Base-by-base conservation (phyloP, 176 grass and related monocot genomes). In the Avena insularis region DNA sequence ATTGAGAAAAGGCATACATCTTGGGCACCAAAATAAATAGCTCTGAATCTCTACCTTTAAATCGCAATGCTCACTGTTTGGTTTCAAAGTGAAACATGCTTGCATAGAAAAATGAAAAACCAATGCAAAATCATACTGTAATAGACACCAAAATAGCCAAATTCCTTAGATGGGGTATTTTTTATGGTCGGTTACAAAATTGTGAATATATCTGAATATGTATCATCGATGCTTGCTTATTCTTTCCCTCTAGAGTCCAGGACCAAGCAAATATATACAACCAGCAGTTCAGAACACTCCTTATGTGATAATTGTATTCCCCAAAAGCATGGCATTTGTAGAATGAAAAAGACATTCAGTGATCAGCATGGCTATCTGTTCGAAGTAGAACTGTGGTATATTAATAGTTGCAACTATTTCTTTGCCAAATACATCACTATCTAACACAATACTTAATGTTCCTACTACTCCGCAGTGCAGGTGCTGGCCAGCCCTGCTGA, bases 401-500 rank as follows among this genome's bases (percentile, higher is more conserved):
- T 16, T 40, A 70, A 67, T 27, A 49, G 64, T 16, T 79, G 19
- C 21, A 87, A 4, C 27, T 19, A 40, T 82, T 82, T 86, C 2
- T 21, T 46, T 64, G 51, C 38, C 47, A 4, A 49, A 79, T 63
- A 11, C 29, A 54, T 79, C 62, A 9, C 80, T 78, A 71, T 76
- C 54, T 58, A 85, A 68, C 38, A 5, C 71, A 65, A 27, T 51
- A 75, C 12, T 47, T 86, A 86, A 84, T 58, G 47, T 89, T 60
- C 59, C 58, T 87, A 19, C 60, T 65, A 55, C 51, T 87, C 35
- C 33, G 59, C 79, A 89, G 83, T 88, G 87, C 79, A 97, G 95
- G 85, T 97, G 40, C 46, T 95, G 76, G 59, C 92, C 21, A 97
- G 92, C 83, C 95, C 95, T 53, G 91, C 92, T 38, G 95, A 97